Base-by-base conservation (phyloP, 2,329 filamentous ascomycete genomes). In the Calonectria montana region DNA sequence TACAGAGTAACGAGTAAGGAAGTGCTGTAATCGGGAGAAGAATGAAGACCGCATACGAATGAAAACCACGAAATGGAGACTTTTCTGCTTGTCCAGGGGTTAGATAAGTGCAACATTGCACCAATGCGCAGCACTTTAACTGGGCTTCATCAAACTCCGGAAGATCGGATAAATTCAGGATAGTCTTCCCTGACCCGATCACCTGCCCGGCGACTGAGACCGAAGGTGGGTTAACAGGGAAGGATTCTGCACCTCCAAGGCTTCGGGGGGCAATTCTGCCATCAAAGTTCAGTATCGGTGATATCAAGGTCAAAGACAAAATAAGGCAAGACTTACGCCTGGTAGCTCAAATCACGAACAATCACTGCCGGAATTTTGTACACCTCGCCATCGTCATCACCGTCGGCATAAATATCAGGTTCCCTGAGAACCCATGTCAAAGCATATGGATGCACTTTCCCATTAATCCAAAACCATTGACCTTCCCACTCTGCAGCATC, bases 391-490 rank as follows among this genome's bases (percentile, higher is more conserved):
- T 69, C 35, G 53, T 45, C 35, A 23, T 45, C 35, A 63, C 53
- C 45, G 12, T n/a, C 4, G n/a, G 25, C 15, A 45, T 47, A 25
- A 2, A 64, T 2, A 45, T 43, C 50, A 25, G 23, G 48, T 41
- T 66, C 53, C 25, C 18, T 31, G 4, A 65, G n/a, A 4, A 31
- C 15, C 64, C 48, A 66, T 21, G 12, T 35, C 37, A 66, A 37
- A 29, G 43, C 27, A 31, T 59, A 70, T 4, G 62, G 68, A 23
- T 70, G 35, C n/a, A 62, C 48, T 23, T 45, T 61, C 2, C 53
- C 45, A 31, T 21, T 55, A 2, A 70, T 45, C 25, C 31, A 9
- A 45, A 65, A 70, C 45, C 53, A 70, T 16, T 64, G 27, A 35
- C 64, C 25, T 12, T 43, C 2, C 37, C 48, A 69, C n/a, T 69